Percentiles rank a stretch among this genome's conserved stretches.
Evolutionary conservation across 2,329 filamentous ascomycete genomes (phyloP).

Genomic region (Didymella sp.): DNA sequence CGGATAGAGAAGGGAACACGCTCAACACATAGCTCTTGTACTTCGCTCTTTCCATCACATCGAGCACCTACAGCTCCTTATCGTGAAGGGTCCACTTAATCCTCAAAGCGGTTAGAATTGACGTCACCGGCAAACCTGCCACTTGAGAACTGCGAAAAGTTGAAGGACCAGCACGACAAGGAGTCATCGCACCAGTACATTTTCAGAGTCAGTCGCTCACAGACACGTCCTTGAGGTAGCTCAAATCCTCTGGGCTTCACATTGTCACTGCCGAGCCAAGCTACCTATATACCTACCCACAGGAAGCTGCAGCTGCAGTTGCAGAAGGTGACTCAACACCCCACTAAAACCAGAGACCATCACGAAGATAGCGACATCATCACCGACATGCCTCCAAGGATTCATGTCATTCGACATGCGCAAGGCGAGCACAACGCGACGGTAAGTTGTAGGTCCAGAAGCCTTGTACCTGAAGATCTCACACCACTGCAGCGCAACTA

Average conservation of each 20-base stretch:
- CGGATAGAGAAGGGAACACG: no score
- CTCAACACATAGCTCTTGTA: no score
- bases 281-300: background rate
- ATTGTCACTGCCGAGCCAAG: background rate
- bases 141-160: conserved; percentile 6
- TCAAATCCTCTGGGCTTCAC: background rate
- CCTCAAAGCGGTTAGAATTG: background rate
- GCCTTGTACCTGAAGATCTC: background rate
- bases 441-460: conserved; percentile 23
- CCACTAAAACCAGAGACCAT: conserved; percentile 6
- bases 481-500: conserved; percentile 70
- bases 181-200: background rate
- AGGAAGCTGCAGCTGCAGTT: background rate
- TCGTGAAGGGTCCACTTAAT: conserved; percentile 20
- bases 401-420: conserved; percentile 71
- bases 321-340: conserved; percentile 10
- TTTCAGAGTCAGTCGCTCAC: background rate
- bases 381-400: conserved; percentile 34
- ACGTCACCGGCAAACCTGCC: conserved; percentile 15
- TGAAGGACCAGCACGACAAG: background rate
- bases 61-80: conserved; percentile 1
- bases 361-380: conserved; percentile 5
- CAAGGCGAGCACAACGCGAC: conserved; percentile 75
- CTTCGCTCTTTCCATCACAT: no score
- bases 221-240: background rate